Percentiles rank a stretch among this genome's conserved stretches.
Evolutionary conservation across 768 basidiomycete species (phyloP).

Genomic region (Candolleomyces efflorescens): DNA sequence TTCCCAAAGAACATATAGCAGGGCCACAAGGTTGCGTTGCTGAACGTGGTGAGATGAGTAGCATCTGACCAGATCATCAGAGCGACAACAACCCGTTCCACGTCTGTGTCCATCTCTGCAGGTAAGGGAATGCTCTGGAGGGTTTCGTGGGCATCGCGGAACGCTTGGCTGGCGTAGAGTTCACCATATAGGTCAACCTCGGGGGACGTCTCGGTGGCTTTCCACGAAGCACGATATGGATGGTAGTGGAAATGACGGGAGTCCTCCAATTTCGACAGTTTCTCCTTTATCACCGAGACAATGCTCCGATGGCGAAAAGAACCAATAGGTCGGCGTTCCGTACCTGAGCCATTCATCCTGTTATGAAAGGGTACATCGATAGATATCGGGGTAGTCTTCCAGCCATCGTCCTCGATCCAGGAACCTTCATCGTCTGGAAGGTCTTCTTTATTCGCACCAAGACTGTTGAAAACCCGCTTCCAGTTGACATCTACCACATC

Average conservation of each 20-base stretch:
- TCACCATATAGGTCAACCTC: background rate
- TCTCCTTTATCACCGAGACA: background rate
- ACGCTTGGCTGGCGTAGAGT: background rate
- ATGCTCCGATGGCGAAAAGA: background rate
- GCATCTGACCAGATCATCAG: conserved; percentile 23
- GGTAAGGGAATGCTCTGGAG: background rate
- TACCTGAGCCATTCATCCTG: background rate
- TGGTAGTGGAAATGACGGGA: background rate
- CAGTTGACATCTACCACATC: background rate
- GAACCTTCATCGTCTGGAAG: background rate
- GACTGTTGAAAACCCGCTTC: background rate
- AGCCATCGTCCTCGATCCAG: background rate
- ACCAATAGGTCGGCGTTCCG: background rate
- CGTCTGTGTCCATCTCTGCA: conserved; percentile 1
- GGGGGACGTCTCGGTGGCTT: background rate
- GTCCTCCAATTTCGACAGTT: background rate
- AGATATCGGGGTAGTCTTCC: background rate
- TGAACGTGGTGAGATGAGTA: conserved; percentile 15
- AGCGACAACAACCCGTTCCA: conserved; percentile 17
- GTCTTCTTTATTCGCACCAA: background rate
- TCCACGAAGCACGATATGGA: background rate
- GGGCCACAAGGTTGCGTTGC: conserved; percentile 15
- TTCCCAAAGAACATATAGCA: conserved; percentile 16
- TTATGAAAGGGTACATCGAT: background rate
- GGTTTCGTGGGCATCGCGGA: conserved; percentile 9